Evolutionary conservation across 352 stramenopile genomes (phyloP).

Genomic region (Halophytophthora polymorphica): DNA sequence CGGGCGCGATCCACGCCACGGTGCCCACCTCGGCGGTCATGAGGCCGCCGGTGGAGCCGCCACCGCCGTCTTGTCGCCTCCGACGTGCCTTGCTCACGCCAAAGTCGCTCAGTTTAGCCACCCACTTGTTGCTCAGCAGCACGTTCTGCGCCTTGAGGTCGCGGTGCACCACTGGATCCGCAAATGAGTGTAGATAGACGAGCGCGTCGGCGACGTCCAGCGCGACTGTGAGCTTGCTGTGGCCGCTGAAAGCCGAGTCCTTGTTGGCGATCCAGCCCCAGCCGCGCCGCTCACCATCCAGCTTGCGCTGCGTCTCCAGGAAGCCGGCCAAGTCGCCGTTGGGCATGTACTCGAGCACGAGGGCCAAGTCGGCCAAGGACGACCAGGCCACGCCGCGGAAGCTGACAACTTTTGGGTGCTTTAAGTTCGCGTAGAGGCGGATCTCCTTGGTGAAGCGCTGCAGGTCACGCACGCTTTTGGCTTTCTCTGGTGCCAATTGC

Average conservation of each 20-base stretch:
- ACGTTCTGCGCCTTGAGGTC: slow-evolving; percentile 64
- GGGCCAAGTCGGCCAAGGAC: slow-evolving; percentile 36
- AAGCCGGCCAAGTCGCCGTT: slow-evolving; percentile 37
- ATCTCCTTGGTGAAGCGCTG: slow-evolving; percentile 54
- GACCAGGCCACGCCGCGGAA: slow-evolving; percentile 51
- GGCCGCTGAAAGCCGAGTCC: slow-evolving; percentile 15
- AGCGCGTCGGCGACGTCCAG: slow-evolving; percentile 36
- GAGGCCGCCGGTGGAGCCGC: slow-evolving; percentile 15
- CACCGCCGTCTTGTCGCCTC: slow-evolving; percentile 10
- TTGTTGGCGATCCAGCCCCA: slow-evolving; percentile 32
- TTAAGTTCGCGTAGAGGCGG: slow-evolving; percentile 40
- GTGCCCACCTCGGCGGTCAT: slow-evolving; percentile 53
- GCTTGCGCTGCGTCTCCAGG: slow-evolving; percentile 22
- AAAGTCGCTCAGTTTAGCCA: slow-evolving; percentile 61
- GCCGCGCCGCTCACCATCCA: slow-evolving; percentile 24
- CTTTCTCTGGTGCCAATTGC: slow-evolving; percentile 45
- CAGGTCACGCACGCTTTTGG: slow-evolving; percentile 32
- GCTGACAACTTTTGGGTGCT: slow-evolving; percentile 45
- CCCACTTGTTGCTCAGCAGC: slow-evolving; percentile 39
- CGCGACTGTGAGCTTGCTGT: slow-evolving; percentile 31
- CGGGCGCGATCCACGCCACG: slow-evolving; percentile 50
- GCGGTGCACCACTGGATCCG: slow-evolving; percentile 44
- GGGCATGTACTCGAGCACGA: slow-evolving; percentile 51
- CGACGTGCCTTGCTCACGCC: slow-evolving; percentile 40
- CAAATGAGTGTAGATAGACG: slow-evolving; percentile 42